Percentiles rank a stretch among this genome's conserved stretches.
Evolutionary conservation across 2,329 filamentous ascomycete genomes (phyloP).

Genomic region (Passalora sequoiae): DNA sequence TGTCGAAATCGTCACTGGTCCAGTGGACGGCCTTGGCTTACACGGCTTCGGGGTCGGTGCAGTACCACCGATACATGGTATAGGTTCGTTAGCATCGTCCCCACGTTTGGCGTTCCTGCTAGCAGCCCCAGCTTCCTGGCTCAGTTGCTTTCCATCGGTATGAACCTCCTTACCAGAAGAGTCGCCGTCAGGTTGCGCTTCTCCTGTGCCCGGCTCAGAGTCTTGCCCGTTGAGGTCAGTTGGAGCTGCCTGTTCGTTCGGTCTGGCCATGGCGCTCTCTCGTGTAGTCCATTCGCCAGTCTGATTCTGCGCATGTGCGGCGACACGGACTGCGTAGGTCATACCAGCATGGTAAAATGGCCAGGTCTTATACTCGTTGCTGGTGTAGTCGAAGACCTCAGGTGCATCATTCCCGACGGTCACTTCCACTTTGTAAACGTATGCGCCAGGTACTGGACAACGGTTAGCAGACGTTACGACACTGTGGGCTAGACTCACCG

Average conservation of each 20-base stretch:
- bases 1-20: too few species aligned
- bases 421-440: not conserved
- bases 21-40: not conserved
- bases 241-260: not conserved
- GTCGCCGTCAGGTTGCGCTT: too few species aligned
- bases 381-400: not conserved
- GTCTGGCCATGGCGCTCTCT: not conserved
- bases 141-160: too few species aligned
- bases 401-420: not conserved
- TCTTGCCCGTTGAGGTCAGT: not conserved
- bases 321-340: not conserved
- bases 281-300: not conserved
- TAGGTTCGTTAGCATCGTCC: not conserved
- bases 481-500: too few species aligned
- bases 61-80: not conserved
- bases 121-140: not conserved
- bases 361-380: not conserved
- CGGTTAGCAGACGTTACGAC: too few species aligned
- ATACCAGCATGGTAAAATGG: not conserved
- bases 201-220: too few species aligned
- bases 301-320: not conserved
- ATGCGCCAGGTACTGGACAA: not conserved
- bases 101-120: not conserved
- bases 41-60: not conserved
- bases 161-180: too few species aligned